Evolutionary conservation across 148 eudicot genomes (phyloP).

Genomic region (Dysphania ambrosioides): DNA sequence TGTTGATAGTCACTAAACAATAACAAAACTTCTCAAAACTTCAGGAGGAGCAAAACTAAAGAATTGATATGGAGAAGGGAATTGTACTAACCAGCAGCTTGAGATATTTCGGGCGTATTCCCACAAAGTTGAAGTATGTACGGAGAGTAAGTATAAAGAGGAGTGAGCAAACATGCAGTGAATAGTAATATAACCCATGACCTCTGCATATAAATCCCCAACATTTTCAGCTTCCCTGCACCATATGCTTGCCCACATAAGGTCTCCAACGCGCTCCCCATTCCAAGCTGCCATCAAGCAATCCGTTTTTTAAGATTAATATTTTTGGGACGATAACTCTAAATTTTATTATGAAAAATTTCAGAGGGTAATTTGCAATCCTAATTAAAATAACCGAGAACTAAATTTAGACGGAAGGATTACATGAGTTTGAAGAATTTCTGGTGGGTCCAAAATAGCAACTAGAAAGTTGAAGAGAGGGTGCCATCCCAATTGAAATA

Average conservation of each 20-base stretch:
- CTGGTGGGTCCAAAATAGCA: background rate
- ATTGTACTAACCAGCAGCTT: conserved; percentile 51
- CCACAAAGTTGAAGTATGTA: conserved; percentile 53
- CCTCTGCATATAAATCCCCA: conserved; percentile 78
- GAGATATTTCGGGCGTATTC: conserved; percentile 51
- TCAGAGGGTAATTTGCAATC: no score
- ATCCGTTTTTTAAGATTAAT: no score
- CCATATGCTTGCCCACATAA: conserved; percentile 84
- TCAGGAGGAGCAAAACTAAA: background rate
- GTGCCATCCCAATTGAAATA: background rate
- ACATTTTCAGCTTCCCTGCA: conserved; percentile 58
- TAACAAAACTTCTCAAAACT: no score
- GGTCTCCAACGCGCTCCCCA: conserved; percentile 87
- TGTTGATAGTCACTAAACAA: background rate
- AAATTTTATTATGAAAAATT: no score
- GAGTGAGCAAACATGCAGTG: conserved; percentile 44
- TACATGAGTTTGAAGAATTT: background rate
- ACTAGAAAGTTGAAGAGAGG: no score
- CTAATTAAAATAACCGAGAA: background rate
- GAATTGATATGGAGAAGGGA: background rate
- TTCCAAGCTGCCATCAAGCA: conserved; percentile 50
- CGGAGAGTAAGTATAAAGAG: conserved; percentile 57
- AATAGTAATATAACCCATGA: conserved; percentile 67
- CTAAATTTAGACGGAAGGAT: no score
- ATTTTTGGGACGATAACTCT: no score